Conservation (phyloP, 345 rosid species). For the Camelina laxa region DNA sequence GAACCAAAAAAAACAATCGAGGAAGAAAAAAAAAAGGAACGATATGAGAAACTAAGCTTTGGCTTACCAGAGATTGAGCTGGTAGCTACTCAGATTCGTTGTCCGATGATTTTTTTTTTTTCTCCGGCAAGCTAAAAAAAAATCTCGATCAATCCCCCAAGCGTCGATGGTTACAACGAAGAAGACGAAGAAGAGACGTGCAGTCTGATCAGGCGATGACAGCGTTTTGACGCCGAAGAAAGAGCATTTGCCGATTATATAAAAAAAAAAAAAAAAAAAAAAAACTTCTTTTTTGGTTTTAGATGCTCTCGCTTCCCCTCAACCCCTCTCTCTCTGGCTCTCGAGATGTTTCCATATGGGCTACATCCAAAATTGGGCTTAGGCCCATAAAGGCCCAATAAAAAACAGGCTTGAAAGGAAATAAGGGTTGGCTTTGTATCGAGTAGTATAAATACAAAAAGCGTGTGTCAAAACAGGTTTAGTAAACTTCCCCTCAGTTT, state of each 20-base stretch:
- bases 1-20: conserved; percentile 23
- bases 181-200: conserved; percentile 37
- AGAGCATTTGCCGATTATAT: conserved; percentile 28
- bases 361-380: not conserved
- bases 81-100: conserved; percentile 34
- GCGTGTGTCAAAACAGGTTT: conserved; percentile 26
- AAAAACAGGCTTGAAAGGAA: not conserved
- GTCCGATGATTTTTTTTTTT: not conserved
- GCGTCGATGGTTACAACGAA: conserved; percentile 40
- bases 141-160: conserved; percentile 30
- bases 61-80: conserved; percentile 44
- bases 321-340: conserved; percentile 19
- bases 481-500: conserved; percentile 36
- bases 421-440: not conserved
- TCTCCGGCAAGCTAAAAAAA: conserved; percentile 34
- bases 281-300: not conserved
- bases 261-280: too few relatives aligned
- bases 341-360: conserved; percentile 22
- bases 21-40: conserved; percentile 18
- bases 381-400: not conserved
- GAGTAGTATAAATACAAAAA: not conserved
- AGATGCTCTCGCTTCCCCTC: conserved; percentile 17
- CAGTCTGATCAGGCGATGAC: conserved; percentile 49
- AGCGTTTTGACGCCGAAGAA: conserved; percentile 40
- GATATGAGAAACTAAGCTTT: conserved; percentile 24